Conservation (phyloP, 345 rosid genomes). For the Hirschfeldia incana region DNA sequence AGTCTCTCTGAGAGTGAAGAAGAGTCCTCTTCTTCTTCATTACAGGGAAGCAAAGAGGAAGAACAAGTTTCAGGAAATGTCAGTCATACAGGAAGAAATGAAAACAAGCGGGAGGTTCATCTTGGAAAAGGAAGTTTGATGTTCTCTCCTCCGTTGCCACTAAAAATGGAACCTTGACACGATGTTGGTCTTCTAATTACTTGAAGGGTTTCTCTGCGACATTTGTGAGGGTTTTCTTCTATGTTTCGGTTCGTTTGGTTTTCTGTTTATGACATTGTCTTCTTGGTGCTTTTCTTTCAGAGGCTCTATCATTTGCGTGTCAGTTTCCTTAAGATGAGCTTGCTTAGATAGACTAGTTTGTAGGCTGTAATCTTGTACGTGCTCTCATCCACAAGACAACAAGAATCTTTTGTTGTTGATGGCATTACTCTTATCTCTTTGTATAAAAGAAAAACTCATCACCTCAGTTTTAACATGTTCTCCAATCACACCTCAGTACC, state of each 20-base stretch:
- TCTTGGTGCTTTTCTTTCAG: background rate
- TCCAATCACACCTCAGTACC: no score
- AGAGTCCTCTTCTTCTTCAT: conserved; percentile 18
- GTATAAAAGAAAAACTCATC: background rate
- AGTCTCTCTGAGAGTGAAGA: conserved; percentile 15
- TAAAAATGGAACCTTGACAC: conserved; percentile 60
- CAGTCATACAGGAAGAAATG: background rate
- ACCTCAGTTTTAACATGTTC: no score
- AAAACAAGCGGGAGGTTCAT: background rate
- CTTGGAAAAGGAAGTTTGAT: conserved; percentile 40
- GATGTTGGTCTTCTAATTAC: background rate
- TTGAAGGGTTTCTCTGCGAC: background rate
- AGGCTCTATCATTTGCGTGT: background rate
- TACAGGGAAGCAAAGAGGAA: conserved; percentile 40
- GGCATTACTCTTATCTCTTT: background rate
- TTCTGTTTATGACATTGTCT: background rate
- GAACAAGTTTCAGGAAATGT: conserved; percentile 5
- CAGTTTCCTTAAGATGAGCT: background rate
- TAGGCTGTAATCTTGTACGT: background rate
- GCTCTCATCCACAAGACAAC: background rate
- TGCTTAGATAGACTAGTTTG: background rate
- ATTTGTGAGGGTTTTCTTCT: background rate
- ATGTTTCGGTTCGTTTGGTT: background rate
- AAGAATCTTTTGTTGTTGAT: background rate
- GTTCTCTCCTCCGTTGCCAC: conserved; percentile 61